Evolutionary conservation across 2,329 filamentous ascomycete genomes (phyloP), one percentile per base, ranked within the genome.

Genomic region (Cordyceps sp.): DNA sequence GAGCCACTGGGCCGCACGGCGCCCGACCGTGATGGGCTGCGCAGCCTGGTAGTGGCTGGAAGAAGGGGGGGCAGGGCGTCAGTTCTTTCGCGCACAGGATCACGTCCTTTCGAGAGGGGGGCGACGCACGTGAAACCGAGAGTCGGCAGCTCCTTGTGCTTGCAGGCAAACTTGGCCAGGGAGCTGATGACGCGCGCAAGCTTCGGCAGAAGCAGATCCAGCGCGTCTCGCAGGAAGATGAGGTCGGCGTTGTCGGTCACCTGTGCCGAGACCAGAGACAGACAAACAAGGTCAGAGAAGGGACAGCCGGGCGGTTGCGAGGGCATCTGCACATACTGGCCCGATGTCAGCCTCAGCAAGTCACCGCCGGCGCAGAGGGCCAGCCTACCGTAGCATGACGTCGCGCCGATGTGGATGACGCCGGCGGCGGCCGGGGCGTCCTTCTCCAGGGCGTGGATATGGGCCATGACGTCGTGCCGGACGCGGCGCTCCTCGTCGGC

Each of bases 171-270:
- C 21, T 64, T 52, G 17, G 69, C 63, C 19, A 93, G 64, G 54
- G 85, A 85, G 39, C 70, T 59, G 41, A 93, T 77, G 34, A 85
- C 77, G 43, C 74, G 82, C 32, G 83, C 82, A 6, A 93, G 57
- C 55, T 86, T 92, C 23, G 73, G 73, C 8, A 80, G 59, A 4
- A 93, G 52, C n/a, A 93, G 57, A 42, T 88, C 72, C 35, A 93
- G 59, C 6, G 72, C 84, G 21, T 58, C 31, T 13, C 31, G 31
- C 36, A 54, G 68, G 45, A 92, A 71, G 40, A 92, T 83, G 23
- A 88, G 58, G 44, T 88, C 82, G 3, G 76, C 66, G 40, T 85
- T 84, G 47, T 85, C 81, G 34, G 78, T 86, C 25, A 73, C 65
- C 45, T 64, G n/a, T n/a, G n/a, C n/a, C n/a, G n/a, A n/a, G n/a